These are phyloP conservation scores for Aureobasidium sp. DNA, from an alignment of 2,329 filamentous ascomycete genomes.

Conservation along the genomic window DNA sequence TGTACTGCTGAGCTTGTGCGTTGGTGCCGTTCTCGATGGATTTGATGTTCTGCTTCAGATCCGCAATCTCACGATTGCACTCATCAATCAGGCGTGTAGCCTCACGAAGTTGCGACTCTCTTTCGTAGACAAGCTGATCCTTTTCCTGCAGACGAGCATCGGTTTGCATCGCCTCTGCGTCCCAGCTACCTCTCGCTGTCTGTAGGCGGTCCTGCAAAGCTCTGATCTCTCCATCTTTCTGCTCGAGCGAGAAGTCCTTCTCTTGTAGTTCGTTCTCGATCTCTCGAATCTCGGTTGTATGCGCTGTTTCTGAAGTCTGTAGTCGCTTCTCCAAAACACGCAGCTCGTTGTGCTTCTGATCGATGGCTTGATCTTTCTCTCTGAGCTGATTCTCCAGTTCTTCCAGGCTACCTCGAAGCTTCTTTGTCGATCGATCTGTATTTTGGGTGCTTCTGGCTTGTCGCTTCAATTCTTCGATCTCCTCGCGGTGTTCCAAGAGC, in stretches of 20 bases:
- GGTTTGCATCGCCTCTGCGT: constrained; percentile 29
- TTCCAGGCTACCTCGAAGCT: constrained; percentile 29
- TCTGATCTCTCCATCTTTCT: constrained; percentile 31
- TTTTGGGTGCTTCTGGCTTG: constrained; percentile 20
- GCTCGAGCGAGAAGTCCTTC: constrained; percentile 37
- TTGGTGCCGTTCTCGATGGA: constrained; percentile 22
- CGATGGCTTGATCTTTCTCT: constrained; percentile 28
- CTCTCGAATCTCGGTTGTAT: constrained; percentile 23
- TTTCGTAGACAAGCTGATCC: constrained; percentile 52
- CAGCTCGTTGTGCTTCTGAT: constrained; percentile 27
- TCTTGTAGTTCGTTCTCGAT: constrained; percentile 51
- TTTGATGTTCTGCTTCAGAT: constrained; percentile 26
- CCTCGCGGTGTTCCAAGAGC: constrained; percentile 23
- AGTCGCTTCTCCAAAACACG: constrained; percentile 27
- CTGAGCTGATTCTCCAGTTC: constrained; percentile 28
- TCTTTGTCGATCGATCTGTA: constrained; percentile 30
- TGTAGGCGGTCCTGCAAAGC: constrained; percentile 29
- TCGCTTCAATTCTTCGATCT: constrained; percentile 13
- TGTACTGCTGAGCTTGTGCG: constrained; percentile 48
- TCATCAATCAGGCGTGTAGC: constrained; percentile 67
- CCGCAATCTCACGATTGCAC: constrained; percentile 59
- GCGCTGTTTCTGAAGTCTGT: constrained; percentile 22
- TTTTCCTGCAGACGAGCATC: constrained; percentile 31
- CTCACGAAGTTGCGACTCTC: constrained; percentile 66
- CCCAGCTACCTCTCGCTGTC: constrained; percentile 32